Conservation (phyloP, 805 yeast genomes). For the Ogataea trehalophila region DNA sequence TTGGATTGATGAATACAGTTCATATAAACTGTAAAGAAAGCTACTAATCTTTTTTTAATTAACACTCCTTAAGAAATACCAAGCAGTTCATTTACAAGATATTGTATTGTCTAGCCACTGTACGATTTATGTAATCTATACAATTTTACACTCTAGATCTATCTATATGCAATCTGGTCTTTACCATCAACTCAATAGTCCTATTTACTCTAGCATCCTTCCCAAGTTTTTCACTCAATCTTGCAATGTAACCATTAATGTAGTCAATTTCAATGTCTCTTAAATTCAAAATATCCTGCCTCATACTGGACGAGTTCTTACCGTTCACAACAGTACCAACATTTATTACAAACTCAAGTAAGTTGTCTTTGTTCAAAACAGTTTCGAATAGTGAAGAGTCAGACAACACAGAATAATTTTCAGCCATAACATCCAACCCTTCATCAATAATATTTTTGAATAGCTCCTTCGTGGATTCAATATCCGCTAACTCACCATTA, state of each 20-base stretch:
- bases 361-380: conserved; percentile 30
- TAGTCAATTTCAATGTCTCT: conserved; percentile 73
- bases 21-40: too few species aligned
- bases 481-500: conserved; percentile 66
- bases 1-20: too few species aligned
- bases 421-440: conserved; percentile 37
- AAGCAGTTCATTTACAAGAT: too few species aligned
- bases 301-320: conserved; percentile 64
- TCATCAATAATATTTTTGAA: conserved; percentile 42
- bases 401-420: conserved; percentile 25
- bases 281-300: conserved; percentile 54
- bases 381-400: conserved; percentile 29
- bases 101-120: too few species aligned
- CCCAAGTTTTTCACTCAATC: conserved; percentile 44
- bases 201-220: conserved; percentile 43
- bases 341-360: conserved; percentile 27
- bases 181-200: conserved; percentile 42
- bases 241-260: conserved; percentile 75
- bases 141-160: conserved; percentile 3
- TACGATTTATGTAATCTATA: too few species aligned
- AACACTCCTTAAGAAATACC: too few species aligned
- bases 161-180: conserved; percentile 27
- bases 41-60: too few species aligned
- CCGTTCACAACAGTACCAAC: conserved; percentile 30
- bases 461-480: conserved; percentile 31